Evolutionary conservation across 768 basidiomycete species (phyloP), one percentile per base, ranked within the genome.

Genomic region (Boletellus ananiceps): DNA sequence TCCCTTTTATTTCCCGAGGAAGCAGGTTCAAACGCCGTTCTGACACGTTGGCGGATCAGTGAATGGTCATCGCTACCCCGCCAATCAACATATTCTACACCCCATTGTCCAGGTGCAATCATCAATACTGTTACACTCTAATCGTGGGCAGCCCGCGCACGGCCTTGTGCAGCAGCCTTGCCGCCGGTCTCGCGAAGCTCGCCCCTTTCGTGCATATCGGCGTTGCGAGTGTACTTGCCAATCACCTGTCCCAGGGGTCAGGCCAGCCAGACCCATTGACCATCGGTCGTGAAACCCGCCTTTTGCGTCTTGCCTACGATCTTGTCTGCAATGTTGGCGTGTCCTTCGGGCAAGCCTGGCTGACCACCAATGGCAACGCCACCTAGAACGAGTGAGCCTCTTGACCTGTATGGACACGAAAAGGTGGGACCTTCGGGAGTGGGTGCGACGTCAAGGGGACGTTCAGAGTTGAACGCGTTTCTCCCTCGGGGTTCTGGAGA

Each of bases 271-370:
- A 18, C 3, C 25, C 8, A 13, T n/a, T 25, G 4, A 14, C n/a
- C 23, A 0, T 1, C 7, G 3, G 25, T 11, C 12, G 6, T 46
- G 31, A 19, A 4, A 50, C 59, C 2, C 13, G 80, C 82, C 73
- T 83, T 75, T 57, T 83, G 71, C 0, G 76, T 70, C 68, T 83
- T 83, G 3, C 82, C 82, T 32, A 81, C 55, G 16, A 82, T 50
- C 63, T 79, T 83, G 65, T 84, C 82, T 8, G 71, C 62, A 0
- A 77, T 16, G 23, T 57, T 70, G 25, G 77, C 71, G 23, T 77
- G 73, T 4, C 72, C 71, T 54, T 68, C 49, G 11, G 61, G 56
- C 18, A 58, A 34, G 41, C 47, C 34, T 21, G 49, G 14, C 29
- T 63, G 55, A 37, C 65, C 65, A 13, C 57, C 54, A 5, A 63